These are phyloP conservation scores for Nitzschia sp. DNA, from an alignment of 108 stramenopile genomes.

Conservation along the genomic window DNA sequence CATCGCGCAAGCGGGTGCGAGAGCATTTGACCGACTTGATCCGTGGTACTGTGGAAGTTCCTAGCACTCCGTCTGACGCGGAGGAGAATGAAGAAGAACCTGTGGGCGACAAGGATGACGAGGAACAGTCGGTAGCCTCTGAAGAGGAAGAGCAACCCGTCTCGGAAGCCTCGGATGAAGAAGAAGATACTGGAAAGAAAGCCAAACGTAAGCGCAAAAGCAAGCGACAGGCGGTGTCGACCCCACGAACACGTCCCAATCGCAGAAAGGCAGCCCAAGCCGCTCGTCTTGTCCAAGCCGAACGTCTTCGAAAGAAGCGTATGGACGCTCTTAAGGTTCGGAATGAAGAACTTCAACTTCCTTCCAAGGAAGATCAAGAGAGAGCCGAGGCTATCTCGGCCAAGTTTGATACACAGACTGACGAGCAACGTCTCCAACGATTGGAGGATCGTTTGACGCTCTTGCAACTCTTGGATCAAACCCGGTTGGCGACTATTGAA, in stretches of 20 bases:
- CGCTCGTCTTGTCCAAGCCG: constrained; percentile 25
- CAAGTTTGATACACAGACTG: constrained; percentile 76
- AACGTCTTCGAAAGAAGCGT: constrained; percentile 52
- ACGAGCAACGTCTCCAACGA: constrained; percentile 64
- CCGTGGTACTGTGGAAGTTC: constrained; percentile 7
- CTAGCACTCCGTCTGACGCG: neutral
- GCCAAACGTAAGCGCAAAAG: neutral
- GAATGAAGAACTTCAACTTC: constrained; percentile 71
- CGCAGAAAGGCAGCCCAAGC: constrained; percentile 30
- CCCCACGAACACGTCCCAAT: constrained; percentile 37
- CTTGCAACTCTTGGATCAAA: constrained; percentile 59
- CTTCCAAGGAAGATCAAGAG: constrained; percentile 65
- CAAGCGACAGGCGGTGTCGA: constrained; percentile 1
- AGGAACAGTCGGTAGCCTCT: constrained; percentile 1
- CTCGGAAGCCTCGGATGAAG: constrained; percentile 7
- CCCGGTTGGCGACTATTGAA: constrained; percentile 44
- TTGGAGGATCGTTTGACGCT: constrained; percentile 69
- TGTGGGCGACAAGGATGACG: constrained; percentile 10
- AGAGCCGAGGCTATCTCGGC: constrained; percentile 75
- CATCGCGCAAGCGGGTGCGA: constrained; percentile 22
- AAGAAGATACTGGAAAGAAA: constrained; percentile 6
- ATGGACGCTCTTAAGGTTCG: constrained; percentile 72
- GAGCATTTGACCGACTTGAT: constrained; percentile 34
- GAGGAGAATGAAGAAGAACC: neutral
- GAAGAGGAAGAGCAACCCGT: constrained; percentile 9